Evolutionary conservation across 2,329 filamentous ascomycete genomes (phyloP).

Genomic region (Fusarium beomiforme): DNA sequence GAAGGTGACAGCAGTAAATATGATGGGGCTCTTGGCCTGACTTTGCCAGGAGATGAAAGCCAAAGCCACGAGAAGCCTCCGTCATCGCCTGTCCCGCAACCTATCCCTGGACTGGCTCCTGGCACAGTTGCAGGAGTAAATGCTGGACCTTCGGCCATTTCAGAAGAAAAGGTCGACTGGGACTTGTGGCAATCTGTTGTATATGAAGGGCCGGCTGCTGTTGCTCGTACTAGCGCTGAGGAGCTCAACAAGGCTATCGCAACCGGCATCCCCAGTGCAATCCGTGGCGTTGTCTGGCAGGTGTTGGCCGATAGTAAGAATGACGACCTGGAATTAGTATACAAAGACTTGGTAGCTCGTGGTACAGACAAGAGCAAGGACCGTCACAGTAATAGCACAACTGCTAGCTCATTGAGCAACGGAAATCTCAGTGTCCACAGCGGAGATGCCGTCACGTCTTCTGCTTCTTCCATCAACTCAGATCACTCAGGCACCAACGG

Average conservation of each 20-base stretch:
- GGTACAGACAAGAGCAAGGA: conserved; percentile 85
- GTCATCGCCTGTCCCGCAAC: conserved; percentile 65
- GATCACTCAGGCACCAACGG: conserved; percentile 73
- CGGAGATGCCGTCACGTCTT: conserved; percentile 74
- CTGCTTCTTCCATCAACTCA: conserved; percentile 86
- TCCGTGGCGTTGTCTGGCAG: conserved; percentile 99
- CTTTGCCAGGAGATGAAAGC: conserved; percentile 39
- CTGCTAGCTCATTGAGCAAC: conserved; percentile 63
- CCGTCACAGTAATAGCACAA: conserved; percentile 64
- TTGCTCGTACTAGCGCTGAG: conserved; percentile 86
- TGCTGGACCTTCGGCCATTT: conserved; percentile 75
- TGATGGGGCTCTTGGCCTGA: conserved; percentile 41
- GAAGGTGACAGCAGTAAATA: conserved; percentile 64
- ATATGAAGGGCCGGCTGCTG: conserved; percentile 89
- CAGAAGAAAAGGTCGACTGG: conserved; percentile 90
- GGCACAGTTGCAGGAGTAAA: conserved; percentile 87
- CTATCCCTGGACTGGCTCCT: conserved; percentile 79
- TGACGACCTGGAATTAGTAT: conserved; percentile 87
- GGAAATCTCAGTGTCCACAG: conserved; percentile 68
- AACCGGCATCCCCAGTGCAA: conserved; percentile 91
- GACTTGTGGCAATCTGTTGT: conserved; percentile 97
- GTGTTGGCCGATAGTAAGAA: conserved; percentile 96
- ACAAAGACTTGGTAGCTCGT: conserved; percentile 80
- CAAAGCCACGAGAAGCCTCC: conserved; percentile 47
- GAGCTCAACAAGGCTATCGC: conserved; percentile 92